Evolutionary conservation across 2,329 filamentous ascomycete species (phyloP).

Genomic region (Sporothrix protearum): DNA sequence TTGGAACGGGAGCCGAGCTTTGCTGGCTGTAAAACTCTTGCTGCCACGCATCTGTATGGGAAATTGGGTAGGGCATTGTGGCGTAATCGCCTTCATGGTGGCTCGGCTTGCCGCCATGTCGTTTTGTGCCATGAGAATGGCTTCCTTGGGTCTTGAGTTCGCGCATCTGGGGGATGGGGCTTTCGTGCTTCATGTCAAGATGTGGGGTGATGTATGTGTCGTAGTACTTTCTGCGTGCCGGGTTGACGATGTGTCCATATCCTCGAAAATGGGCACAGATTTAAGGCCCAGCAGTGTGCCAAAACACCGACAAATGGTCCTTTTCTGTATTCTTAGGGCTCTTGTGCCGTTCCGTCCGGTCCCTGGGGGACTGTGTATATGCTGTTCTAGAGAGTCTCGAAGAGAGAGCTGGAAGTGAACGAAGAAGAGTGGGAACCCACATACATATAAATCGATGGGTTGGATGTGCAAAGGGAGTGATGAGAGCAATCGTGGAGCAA

Average conservation of each 20-base stretch:
- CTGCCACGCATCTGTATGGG: slow-evolving; percentile 9
- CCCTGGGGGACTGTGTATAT: too few species aligned
- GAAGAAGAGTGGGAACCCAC: not conserved
- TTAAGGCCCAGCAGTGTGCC: too few species aligned
- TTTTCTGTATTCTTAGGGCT: too few species aligned
- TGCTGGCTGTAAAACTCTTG: slow-evolving; percentile 11
- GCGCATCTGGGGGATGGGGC: not conserved
- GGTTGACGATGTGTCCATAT: not conserved
- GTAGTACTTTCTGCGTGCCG: not conserved
- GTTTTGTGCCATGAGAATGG: not conserved
- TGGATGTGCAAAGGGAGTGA: not conserved
- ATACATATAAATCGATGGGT: not conserved
- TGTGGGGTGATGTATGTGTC: not conserved
- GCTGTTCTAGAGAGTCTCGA: not conserved
- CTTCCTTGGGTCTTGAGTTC: not conserved
- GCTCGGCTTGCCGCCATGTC: not conserved
- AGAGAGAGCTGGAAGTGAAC: not conserved
- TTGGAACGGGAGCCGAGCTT: not conserved
- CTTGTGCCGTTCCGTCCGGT: not conserved
- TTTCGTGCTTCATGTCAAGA: slow-evolving; percentile 10
- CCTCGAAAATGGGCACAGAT: not conserved
- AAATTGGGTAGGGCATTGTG: not conserved
- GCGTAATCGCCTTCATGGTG: not conserved
- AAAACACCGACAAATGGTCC: too few species aligned
- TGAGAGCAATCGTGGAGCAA: not conserved